A percentile compares a stretch with the other conserved stretches of the same genome.
These are phyloP conservation scores for Beauveria medogensis DNA, from an alignment of 2,329 filamentous ascomycete species.

Conservation along the genomic window DNA sequence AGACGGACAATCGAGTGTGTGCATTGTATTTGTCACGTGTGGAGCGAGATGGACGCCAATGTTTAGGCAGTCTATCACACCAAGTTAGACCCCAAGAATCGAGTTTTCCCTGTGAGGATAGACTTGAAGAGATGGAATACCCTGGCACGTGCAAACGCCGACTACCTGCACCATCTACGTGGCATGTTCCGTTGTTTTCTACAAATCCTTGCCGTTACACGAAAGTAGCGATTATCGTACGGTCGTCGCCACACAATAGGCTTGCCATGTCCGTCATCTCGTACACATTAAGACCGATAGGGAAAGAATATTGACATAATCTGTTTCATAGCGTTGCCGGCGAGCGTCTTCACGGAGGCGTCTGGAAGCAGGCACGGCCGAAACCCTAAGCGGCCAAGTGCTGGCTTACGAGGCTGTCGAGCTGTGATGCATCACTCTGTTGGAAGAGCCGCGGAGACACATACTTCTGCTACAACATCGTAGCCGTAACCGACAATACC, in stretches of 20 bases:
- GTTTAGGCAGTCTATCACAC: no score
- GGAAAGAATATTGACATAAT: no score
- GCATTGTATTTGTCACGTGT: neutral
- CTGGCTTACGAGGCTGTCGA: neutral
- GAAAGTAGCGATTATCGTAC: neutral
- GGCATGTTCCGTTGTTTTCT: neutral
- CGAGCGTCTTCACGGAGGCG: no score
- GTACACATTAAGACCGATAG: no score
- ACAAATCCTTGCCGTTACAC: neutral
- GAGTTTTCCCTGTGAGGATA: no score
- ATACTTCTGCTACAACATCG: neutral
- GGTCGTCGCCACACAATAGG: neutral
- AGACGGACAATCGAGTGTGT: neutral
- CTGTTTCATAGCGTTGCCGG: no score
- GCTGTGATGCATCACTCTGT: no score
- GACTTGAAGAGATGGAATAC: neutral
- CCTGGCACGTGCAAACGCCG: neutral
- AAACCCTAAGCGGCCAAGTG: neutral
- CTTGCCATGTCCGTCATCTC: no score
- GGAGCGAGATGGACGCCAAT: neutral
- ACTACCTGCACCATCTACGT: neutral
- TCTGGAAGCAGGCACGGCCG: no score
- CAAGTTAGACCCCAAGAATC: no score
- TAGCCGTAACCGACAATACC: neutral
- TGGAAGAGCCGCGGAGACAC: no score